Conservation (phyloP, 1,284 basidiomycete species). For the Puccinia hordei region DNA sequence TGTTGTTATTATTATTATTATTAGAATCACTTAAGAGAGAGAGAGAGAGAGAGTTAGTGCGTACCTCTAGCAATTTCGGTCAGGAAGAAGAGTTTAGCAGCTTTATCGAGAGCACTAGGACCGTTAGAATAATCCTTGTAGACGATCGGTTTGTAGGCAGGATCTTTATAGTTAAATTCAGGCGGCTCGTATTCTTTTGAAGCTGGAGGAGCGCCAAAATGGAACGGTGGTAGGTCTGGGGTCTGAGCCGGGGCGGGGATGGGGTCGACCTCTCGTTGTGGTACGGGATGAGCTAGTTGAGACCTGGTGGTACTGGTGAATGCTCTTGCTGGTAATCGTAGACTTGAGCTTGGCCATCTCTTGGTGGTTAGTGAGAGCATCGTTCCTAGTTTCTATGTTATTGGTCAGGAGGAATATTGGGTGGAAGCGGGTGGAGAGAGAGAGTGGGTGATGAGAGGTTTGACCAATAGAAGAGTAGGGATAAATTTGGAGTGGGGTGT, state of each 20-base stretch:
- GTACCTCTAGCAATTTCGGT: conserved; percentile 93
- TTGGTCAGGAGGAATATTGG: not conserved
- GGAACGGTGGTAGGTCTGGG: conserved; percentile 46
- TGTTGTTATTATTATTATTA: no score
- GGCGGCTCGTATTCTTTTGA: conserved; percentile 9
- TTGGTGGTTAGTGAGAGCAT: conserved; percentile 8
- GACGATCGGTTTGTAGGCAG: conserved; percentile 16
- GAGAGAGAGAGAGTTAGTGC: conserved; percentile 53
- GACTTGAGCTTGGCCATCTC: not conserved
- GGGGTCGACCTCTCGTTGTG: not conserved
- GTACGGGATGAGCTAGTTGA: not conserved
- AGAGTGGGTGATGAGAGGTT: not conserved
- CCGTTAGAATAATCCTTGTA: conserved; percentile 65
- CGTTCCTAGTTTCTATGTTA: not conserved
- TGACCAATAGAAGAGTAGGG: not conserved
- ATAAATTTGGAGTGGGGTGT: not conserved
- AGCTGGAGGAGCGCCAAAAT: not conserved
- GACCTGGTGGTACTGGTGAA: not conserved
- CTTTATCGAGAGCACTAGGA: conserved; percentile 89
- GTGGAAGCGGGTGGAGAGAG: no score
- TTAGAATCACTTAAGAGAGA: no score
- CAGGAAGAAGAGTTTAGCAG: conserved; percentile 95
- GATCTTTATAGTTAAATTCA: conserved; percentile 45
- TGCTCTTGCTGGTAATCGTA: not conserved
- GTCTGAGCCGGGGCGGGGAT: conserved; percentile 28